Percentiles rank a stretch among this genome's conserved stretches.
Evolutionary conservation across 169 alveolate genomes (phyloP).

Genomic region (Eimeria maxima): DNA sequence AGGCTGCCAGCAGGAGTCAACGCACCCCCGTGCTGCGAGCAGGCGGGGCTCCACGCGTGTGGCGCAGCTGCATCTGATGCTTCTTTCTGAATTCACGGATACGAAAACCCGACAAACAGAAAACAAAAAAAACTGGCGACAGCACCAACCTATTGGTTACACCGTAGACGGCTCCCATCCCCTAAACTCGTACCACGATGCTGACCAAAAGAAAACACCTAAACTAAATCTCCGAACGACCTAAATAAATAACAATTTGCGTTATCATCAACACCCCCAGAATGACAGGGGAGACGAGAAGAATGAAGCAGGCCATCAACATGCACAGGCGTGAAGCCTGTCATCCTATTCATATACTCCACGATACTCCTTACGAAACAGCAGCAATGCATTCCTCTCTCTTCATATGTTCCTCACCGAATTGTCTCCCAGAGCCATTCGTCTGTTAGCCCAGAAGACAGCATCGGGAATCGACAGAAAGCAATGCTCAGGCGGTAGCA

Average conservation of each 20-base stretch:
- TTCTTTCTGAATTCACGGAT: background rate
- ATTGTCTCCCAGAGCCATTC: background rate
- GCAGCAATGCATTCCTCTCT: background rate
- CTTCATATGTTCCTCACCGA: background rate
- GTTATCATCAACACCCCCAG: no score
- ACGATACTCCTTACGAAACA: no score
- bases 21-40: slow-evolving; percentile 3
- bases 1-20: background rate
- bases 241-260: background rate
- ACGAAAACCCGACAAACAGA: background rate
- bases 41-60: background rate
- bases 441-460: slow-evolving; percentile 81
- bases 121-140: background rate
- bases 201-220: background rate
- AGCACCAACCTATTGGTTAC: background rate
- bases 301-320: background rate
- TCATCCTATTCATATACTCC: background rate
- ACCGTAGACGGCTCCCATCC: background rate
- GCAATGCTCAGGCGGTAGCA: slow-evolving; percentile 83
- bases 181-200: background rate
- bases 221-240: background rate
- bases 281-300: background rate
- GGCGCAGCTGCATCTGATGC: background rate
- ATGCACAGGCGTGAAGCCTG: background rate
- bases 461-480: slow-evolving; percentile 85